These are phyloP conservation scores for Shiraia sp. DNA, from an alignment of 2,329 filamentous ascomycete species.

Conservation along the genomic window DNA sequence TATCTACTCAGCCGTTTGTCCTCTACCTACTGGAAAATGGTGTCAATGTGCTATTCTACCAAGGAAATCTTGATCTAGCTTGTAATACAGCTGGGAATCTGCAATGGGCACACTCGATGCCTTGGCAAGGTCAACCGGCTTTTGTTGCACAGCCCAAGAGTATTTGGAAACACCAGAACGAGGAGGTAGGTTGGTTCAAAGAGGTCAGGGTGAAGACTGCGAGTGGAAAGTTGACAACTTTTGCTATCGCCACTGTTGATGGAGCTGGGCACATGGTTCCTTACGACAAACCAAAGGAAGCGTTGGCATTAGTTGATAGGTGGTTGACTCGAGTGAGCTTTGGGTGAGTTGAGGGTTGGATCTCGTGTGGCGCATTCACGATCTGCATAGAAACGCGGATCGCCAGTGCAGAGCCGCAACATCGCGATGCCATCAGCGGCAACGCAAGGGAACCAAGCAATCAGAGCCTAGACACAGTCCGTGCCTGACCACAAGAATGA, in stretches of 20 bases:
- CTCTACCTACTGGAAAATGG: constrained; percentile 41
- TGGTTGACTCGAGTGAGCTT: constrained; percentile 39
- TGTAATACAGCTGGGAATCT: constrained; percentile 48
- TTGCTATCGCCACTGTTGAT: constrained; percentile 44
- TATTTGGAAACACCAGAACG: constrained; percentile 25
- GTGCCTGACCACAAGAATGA: constrained; percentile 7
- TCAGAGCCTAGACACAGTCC: constrained; percentile 4
- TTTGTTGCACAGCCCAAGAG: constrained; percentile 43
- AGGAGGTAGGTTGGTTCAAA: constrained; percentile 41
- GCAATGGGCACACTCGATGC: constrained; percentile 47
- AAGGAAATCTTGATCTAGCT: constrained; percentile 47
- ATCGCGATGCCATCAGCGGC: no score
- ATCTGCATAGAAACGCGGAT: no score
- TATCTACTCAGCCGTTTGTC: constrained; percentile 41
- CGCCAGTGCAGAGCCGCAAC: no score
- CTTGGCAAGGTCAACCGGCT: constrained; percentile 51
- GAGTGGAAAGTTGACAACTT: constrained; percentile 34
- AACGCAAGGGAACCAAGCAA: neutral
- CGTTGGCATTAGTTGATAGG: constrained; percentile 31
- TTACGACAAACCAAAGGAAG: constrained; percentile 37
- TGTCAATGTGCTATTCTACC: constrained; percentile 47
- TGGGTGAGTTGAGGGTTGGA: constrained; percentile 21
- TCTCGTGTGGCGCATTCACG: no score
- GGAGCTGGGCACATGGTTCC: constrained; percentile 50
- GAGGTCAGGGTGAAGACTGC: constrained; percentile 35